A percentile compares a stretch with the other conserved stretches of the same genome.
phyloP scores from a whole-genome alignment of 2,329 filamentous ascomycete species.

The Fusarium redolens region DNA sequence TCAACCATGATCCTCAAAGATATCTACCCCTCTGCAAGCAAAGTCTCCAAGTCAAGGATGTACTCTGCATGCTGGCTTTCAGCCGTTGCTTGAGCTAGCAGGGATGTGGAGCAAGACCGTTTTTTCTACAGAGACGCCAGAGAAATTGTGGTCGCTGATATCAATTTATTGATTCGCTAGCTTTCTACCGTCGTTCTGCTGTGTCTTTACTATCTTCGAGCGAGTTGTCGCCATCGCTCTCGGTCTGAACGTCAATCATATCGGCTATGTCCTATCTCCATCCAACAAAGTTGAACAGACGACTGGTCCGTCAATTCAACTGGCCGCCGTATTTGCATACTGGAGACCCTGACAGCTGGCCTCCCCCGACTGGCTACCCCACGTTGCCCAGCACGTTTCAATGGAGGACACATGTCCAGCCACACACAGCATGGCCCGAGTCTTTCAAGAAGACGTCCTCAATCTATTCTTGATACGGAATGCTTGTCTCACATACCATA shows the following conservation, averaged over 20 bases:
- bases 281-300: slow-evolving; percentile 3
- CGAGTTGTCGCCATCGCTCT: slow-evolving; percentile 25
- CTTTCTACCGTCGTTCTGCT: neutral
- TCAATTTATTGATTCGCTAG: slow-evolving; percentile 8
- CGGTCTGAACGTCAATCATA: slow-evolving; percentile 37
- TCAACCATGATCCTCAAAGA: slow-evolving; percentile 8
- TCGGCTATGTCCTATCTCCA: slow-evolving; percentile 26
- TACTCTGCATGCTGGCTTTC: slow-evolving; percentile 18
- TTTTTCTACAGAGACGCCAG: slow-evolving; percentile 33
- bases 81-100: slow-evolving; percentile 36
- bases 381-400: slow-evolving; percentile 50
- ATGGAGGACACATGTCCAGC: slow-evolving; percentile 53
- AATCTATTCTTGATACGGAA: slow-evolving; percentile 30
- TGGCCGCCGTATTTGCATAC: slow-evolving; percentile 34
- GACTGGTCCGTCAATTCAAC: slow-evolving; percentile 27
- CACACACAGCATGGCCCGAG: slow-evolving; percentile 45
- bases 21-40: slow-evolving; percentile 2
- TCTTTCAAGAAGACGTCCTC: slow-evolving; percentile 29
- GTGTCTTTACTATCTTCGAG: slow-evolving; percentile 10
- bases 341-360: slow-evolving; percentile 48
- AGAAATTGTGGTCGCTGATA: slow-evolving; percentile 15
- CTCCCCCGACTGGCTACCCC: slow-evolving; percentile 46
- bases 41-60: slow-evolving; percentile 8
- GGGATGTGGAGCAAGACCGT: slow-evolving; percentile 34
- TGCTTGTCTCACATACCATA: slow-evolving; percentile 35